Conservation (phyloP, 169 alveolate species). For the Perkinsus olseni region DNA sequence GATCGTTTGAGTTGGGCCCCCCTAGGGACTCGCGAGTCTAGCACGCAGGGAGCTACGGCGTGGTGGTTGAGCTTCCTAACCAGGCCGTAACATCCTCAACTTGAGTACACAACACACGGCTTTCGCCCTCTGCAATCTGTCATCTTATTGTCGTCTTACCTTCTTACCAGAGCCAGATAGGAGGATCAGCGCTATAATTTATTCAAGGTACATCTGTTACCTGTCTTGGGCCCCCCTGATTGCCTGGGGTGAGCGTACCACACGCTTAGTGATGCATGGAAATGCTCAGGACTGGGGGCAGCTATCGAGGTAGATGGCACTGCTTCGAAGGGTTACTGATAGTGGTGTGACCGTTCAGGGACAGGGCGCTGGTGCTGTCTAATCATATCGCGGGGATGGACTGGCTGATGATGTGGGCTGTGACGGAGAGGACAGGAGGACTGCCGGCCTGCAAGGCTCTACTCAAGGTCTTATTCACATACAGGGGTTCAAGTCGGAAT, state of each 20-base stretch:
- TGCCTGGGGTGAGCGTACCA: not conserved
- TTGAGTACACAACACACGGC: too few relatives aligned
- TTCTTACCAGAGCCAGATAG: too few relatives aligned
- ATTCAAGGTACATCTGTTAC: not conserved
- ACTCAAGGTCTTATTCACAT: too few relatives aligned
- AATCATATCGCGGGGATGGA: not conserved
- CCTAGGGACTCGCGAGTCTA: too few relatives aligned
- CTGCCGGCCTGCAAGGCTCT: not conserved
- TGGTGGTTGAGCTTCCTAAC: too few relatives aligned
- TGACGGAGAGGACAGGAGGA: not conserved
- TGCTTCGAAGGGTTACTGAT: not conserved
- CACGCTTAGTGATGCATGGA: not conserved
- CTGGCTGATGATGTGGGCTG: not conserved
- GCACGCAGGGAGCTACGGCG: too few relatives aligned
- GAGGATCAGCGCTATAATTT: too few relatives aligned
- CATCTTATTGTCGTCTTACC: too few relatives aligned
- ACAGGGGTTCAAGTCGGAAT: too few relatives aligned
- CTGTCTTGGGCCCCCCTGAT: not conserved
- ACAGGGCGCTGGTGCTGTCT: not conserved
- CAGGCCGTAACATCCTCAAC: not conserved
- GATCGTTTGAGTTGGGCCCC: too few relatives aligned
- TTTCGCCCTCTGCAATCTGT: too few relatives aligned
- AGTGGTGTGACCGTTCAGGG: not conserved
- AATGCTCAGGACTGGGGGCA: not conserved
- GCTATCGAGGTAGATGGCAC: not conserved